These are phyloP conservation scores for Trametes gibbosa DNA, from an alignment of 768 basidiomycete species.

Conservation along the genomic window DNA sequence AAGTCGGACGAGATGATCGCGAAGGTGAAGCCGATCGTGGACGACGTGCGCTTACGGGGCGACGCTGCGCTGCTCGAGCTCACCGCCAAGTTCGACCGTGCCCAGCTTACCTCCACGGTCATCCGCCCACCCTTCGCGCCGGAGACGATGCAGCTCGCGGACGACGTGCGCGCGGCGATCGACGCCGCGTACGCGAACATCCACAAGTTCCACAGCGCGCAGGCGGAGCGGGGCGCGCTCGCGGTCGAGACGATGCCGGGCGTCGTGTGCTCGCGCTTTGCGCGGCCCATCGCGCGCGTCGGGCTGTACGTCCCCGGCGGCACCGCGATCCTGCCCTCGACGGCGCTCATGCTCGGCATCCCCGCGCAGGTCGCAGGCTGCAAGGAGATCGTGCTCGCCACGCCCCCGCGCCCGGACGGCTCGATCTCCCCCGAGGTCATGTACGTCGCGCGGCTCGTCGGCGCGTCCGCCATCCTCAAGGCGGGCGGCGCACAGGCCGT, in stretches of 20 bases:
- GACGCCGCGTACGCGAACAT: slow-evolving; percentile 91
- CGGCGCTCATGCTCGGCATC: slow-evolving; percentile 96
- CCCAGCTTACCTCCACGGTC: slow-evolving; percentile 62
- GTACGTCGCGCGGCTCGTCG: slow-evolving; percentile 91
- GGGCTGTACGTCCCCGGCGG: slow-evolving; percentile 98
- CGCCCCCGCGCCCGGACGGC: slow-evolving; percentile 92
- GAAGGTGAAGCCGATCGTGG: slow-evolving; percentile 93
- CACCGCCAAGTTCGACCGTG: slow-evolving; percentile 93
- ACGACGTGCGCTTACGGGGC: slow-evolving; percentile 77
- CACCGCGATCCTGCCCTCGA: slow-evolving; percentile 93
- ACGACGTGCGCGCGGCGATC: slow-evolving; percentile 74
- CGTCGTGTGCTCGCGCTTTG: slow-evolving; percentile 92
- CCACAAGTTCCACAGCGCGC: slow-evolving; percentile 86
- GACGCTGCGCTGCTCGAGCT: slow-evolving; percentile 85
- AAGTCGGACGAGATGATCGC: slow-evolving; percentile 86
- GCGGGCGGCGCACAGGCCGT: slow-evolving; percentile 97
- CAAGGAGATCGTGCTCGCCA: slow-evolving; percentile 87
- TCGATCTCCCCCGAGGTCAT: slow-evolving; percentile 95
- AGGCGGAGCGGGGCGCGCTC: slow-evolving; percentile 67
- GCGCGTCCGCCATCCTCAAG: slow-evolving; percentile 86
- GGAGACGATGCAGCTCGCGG: slow-evolving; percentile 58
- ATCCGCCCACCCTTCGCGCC: slow-evolving; percentile 76
- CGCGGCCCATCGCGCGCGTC: slow-evolving; percentile 91
- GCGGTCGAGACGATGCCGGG: slow-evolving; percentile 97
- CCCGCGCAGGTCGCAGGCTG: slow-evolving; percentile 98